phyloP scores from a whole-genome alignment of 2,329 filamentous ascomycete species.

The Apiospora phragmitis region DNA sequence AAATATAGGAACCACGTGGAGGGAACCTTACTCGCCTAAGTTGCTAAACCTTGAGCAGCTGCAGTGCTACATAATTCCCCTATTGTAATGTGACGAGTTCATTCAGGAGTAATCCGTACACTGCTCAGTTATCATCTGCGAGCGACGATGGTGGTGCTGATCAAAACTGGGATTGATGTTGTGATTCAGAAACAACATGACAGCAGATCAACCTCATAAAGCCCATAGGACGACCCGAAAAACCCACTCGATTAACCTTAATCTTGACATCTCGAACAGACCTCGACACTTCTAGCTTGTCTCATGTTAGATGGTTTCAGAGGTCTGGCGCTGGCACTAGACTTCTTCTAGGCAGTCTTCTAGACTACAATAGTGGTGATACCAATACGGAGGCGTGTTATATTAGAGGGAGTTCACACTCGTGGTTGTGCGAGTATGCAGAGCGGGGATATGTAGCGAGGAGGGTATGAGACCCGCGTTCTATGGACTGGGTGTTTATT shows the following conservation, averaged over 20 bases:
- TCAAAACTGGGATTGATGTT: not conserved
- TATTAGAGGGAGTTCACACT: not conserved
- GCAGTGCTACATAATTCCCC: not conserved
- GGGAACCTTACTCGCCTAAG: not conserved
- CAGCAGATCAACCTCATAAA: not conserved
- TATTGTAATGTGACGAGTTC: not conserved
- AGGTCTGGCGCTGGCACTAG: not conserved
- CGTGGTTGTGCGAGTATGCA: not conserved
- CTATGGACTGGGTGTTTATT: not conserved
- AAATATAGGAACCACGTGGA: slow-evolving; percentile 12
- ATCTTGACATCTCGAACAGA: slow-evolving; percentile 18
- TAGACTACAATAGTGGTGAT: not conserved
- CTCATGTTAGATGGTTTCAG: slow-evolving; percentile 2
- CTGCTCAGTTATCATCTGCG: not conserved
- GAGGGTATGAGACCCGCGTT: not conserved
- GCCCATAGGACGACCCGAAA: not conserved
- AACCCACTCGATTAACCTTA: slow-evolving; percentile 17
- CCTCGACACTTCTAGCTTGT: slow-evolving; percentile 12
- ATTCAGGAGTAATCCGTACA: not conserved
- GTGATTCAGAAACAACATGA: not conserved
- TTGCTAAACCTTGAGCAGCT: not conserved
- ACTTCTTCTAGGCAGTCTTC: not conserved
- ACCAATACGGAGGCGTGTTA: not conserved
- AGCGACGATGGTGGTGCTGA: not conserved
- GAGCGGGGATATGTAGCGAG: not conserved